These are phyloP conservation scores for Stemphylium vesicarium DNA, from an alignment of 2,329 filamentous ascomycete genomes.

Conservation along the genomic window DNA sequence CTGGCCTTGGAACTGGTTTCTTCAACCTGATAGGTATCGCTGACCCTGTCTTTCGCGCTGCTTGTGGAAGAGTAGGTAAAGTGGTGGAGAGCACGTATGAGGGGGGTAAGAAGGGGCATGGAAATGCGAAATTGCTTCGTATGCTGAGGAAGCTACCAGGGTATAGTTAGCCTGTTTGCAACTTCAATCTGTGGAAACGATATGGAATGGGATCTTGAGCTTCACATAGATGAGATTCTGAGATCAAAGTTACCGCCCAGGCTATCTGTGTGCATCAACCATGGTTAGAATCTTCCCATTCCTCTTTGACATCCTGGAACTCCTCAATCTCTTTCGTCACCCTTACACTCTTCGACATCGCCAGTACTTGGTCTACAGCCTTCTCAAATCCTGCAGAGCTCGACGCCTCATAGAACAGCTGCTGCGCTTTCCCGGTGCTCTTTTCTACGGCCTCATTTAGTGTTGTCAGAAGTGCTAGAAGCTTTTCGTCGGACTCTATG, in stretches of 20 bases:
- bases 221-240: too few relatives aligned
- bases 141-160: neutral
- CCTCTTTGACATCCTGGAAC: slow-evolving; percentile 3
- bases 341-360: neutral
- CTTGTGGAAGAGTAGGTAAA: slow-evolving; percentile 2
- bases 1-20: slow-evolving; percentile 8
- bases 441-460: neutral
- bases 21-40: neutral
- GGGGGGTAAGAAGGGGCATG: slow-evolving; percentile 4
- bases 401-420: slow-evolving; percentile 2
- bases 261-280: too few relatives aligned
- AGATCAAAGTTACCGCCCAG: too few relatives aligned
- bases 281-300: neutral
- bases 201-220: too few relatives aligned
- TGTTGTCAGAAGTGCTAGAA: neutral
- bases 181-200: too few relatives aligned
- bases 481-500: neutral
- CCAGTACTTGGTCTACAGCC: neutral
- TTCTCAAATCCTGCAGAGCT: neutral
- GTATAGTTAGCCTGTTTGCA: neutral
- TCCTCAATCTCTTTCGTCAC: slow-evolving; percentile 4
- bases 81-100: slow-evolving; percentile 6
- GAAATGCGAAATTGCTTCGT: slow-evolving; percentile 7
- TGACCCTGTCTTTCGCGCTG: neutral
- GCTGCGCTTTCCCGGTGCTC: neutral